Evolutionary conservation across 768 basidiomycete genomes (phyloP), one percentile per base, ranked within the genome.

Genomic region (Mycena metata): DNA sequence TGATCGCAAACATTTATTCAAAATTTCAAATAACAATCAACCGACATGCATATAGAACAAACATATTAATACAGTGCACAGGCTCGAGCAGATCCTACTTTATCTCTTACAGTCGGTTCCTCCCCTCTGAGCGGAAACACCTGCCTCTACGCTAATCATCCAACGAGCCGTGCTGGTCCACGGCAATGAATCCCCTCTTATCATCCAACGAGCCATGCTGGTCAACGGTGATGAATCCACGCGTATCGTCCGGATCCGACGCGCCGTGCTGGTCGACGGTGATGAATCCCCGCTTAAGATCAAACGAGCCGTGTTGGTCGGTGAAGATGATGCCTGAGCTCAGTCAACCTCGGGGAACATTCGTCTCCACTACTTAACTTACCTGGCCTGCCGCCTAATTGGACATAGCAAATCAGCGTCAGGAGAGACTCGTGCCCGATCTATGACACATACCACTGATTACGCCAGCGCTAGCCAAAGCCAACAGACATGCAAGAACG

Each of bases 21-120:
- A n/a, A n/a, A n/a, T n/a, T n/a, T n/a, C n/a, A n/a, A 55, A 55
- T 55, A 19, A 51, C 50, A 51, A 51, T 51, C 50, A 26, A 24
- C 50, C 19, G 39, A 55, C 21, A 55, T 55, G 54, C 54, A 30
- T 30, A 41, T 36, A 41, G 35, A 33, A 55, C 54, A 55, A 55
- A 39, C 54, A 55, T 55, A 55, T n/a, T 41, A 19, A 57, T 57
- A 43, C 41, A 57, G 52, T 13, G 55, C 55, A 56, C 52, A 55
- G 41, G 42, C 55, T 57, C 55, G 55, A 43, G 41, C 55, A 57
- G 41, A 41, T 57, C 55, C 55, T 57, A 57, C 41, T 55, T 57
- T 42, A 42, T 42, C 23, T 41, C 41, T 26, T 57, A 36, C 11
- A 55, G 54, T 54, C 52, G 52, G 52, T 35, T 54, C 52, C 52